Percentiles rank a stretch among this genome's conserved stretches.
These are phyloP conservation scores for Monilinia fructicola DNA, from an alignment of 2,329 filamentous ascomycete species.

Conservation along the genomic window DNA sequence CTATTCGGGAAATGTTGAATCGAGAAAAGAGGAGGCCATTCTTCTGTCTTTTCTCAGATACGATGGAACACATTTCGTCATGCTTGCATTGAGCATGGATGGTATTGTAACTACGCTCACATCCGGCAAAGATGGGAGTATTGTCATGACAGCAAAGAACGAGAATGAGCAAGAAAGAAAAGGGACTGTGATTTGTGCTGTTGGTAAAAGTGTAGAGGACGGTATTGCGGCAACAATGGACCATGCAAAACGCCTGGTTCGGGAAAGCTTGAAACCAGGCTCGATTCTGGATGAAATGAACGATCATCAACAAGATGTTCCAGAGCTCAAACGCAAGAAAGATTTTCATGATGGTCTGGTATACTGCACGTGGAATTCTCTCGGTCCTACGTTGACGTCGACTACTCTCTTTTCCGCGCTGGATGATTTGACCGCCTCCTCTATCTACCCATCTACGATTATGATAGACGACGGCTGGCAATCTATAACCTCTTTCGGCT, in stretches of 20 bases:
- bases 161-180: conserved; percentile 13
- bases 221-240: conserved; percentile 22
- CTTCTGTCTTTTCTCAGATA: conserved; percentile 24
- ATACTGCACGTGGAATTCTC: conserved; percentile 29
- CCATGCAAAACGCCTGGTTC: conserved; percentile 21
- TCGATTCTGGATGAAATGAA: background rate
- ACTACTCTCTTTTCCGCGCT: conserved; percentile 22
- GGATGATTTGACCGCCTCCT: conserved; percentile 18
- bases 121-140: conserved; percentile 19
- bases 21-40: conserved; percentile 24
- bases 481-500: conserved; percentile 21
- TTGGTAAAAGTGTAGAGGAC: conserved; percentile 23
- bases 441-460: conserved; percentile 26
- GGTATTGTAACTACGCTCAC: conserved; percentile 21
- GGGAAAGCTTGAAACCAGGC: background rate
- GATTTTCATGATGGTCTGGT: conserved; percentile 22
- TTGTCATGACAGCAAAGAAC: conserved; percentile 21
- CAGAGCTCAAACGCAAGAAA: background rate
- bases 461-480: conserved; percentile 32
- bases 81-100: conserved; percentile 27
- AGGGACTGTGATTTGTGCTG: conserved; percentile 18
- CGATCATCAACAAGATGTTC: no score
- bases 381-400: conserved; percentile 24
- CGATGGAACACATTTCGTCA: conserved; percentile 24
- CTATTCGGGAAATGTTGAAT: background rate